Base-by-base conservation (phyloP, 1,139 yeast species). In the Scheffersomyces quercinus region DNA sequence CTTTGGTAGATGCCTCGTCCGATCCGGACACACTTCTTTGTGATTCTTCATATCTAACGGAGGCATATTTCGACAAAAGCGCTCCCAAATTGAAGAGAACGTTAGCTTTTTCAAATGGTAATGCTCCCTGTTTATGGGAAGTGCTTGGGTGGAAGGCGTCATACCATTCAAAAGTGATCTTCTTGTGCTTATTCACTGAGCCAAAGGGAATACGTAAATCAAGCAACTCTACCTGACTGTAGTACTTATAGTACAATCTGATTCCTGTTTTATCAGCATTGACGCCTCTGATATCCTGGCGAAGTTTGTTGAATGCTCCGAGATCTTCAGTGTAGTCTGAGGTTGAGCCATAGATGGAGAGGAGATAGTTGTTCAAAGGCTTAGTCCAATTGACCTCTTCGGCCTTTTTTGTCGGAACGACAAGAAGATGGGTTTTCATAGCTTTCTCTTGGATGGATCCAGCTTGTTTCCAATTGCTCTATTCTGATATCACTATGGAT, bases 101-200 rank as follows among this genome's bases (percentile, higher is more conserved):
- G 28, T 88, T 82, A 2, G 97, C 97, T 65, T 93, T 93, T 58
- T 93, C 99, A 59, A 88, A 91, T 0, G 97, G 91, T 40, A 89
- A 60, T 8, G 85, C 79, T 35, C 74, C 68, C 35, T 78, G 78
- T 16, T 70, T 64, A 43, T 73, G 75, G 4, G 75, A 63, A 3
- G 70, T 60, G 1, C 61, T 46, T 4, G 64, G 58, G 36, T 70
- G 70, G 57, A 82, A 85, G 6, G 93, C 85, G 60, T 91, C 96
- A 51, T 69, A 70, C 99, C 99, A 93, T 0, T 81, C 76, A 63
- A 91, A 91, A 40, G 79, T 75, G 35, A 86, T 64, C 48, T 77
- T 73, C 44, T 67, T 70, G 42, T 59, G 62, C 50, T 82, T 79
- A 43, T 82, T 82, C 16, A 75, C 70, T 16, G 76, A 70, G 39